Evolutionary conservation across 1,284 basidiomycete genomes (phyloP).

Genomic region (Ganoderma resinaceum): DNA sequence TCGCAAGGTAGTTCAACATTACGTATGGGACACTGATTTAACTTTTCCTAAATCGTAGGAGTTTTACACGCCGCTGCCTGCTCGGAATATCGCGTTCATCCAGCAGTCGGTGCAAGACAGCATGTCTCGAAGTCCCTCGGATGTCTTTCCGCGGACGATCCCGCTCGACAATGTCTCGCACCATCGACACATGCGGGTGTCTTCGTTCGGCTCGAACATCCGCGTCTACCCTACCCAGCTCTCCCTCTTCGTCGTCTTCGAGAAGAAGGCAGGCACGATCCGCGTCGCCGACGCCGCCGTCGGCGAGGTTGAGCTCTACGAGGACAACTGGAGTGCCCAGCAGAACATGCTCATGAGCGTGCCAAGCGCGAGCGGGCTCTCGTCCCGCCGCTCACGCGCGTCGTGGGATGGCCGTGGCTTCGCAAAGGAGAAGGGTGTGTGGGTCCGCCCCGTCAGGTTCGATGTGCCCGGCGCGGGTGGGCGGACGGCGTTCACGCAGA

Average conservation of each 20-base stretch:
- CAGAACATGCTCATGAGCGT: slow-evolving; percentile 27
- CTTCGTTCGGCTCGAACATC: slow-evolving; percentile 39
- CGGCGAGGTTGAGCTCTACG: slow-evolving; percentile 74
- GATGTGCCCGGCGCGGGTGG: slow-evolving; percentile 52
- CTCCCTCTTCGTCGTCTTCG: slow-evolving; percentile 79
- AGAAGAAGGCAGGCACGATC: slow-evolving; percentile 83
- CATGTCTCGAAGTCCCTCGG: slow-evolving; percentile 52
- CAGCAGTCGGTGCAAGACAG: slow-evolving; percentile 68
- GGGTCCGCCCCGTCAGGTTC: slow-evolving; percentile 60
- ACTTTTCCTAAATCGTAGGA: slow-evolving; percentile 54
- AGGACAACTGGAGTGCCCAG: slow-evolving; percentile 46
- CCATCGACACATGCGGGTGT: slow-evolving; percentile 37
- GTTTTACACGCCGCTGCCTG: slow-evolving; percentile 77
- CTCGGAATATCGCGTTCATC: slow-evolving; percentile 70
- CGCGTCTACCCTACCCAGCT: slow-evolving; percentile 68
- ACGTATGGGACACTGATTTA: slow-evolving; percentile 1
- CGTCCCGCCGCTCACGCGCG: slow-evolving; percentile 52
- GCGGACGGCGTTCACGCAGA: slow-evolving; percentile 40
- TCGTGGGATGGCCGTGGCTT: slow-evolving; percentile 59
- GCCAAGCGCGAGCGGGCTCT: slow-evolving; percentile 35
- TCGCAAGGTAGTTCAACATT: slow-evolving; percentile 4
- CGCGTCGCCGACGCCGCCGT: slow-evolving; percentile 80
- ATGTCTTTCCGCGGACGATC: slow-evolving; percentile 40
- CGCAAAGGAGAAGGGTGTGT: slow-evolving; percentile 52
- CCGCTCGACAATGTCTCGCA: slow-evolving; percentile 27